Evolutionary conservation across 1,139 yeast genomes (phyloP), one percentile per base, ranked within the genome.

Genomic region (Zygosaccharomyces pseudobailii): DNA sequence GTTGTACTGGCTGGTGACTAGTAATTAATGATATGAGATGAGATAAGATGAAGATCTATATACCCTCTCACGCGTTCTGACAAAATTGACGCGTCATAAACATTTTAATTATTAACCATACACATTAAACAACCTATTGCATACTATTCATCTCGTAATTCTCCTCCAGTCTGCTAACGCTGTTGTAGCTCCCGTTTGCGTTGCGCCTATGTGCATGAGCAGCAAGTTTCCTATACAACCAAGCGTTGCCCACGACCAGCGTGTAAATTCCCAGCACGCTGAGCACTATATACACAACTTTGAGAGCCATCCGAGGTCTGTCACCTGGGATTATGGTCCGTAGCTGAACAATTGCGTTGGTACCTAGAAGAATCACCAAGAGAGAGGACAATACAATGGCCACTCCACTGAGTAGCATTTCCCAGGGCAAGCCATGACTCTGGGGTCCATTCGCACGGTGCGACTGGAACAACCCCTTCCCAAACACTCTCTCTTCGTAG

Each of bases 361-460:
- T 66, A n/a, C 67, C 69, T 17, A 67, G 53, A 4, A 67, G 49
- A 50, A 68, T 65, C 33, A 64, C 62, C 10, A 59, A 13, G 9
- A 54, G 52, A 17, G 63, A 57, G 13, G 65, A 47, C 3, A 65
- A 4, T 3, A 62, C 64, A 4, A 63, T 42, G n/a, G 60, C 36
- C 5, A 56, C 8, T 9, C 63, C 62, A 9, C 46, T 43, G 6
- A 65, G 59, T 6, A 59, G 19, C 24, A 61, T 43, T 24, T 42
- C 44, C 39, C 46, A 42, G 5, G 51, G 42, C 8, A 40, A 8
- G 5, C 47, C 41, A 19, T 22, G 40, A 4, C 35, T 46, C 32
- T 28, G 36, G 10, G 36, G 45, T 10, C 8, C 24, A 20, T n/a
- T 33, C 17, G 13, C 32, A 10, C 48, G 50, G 22, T 43, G 43